A percentile compares a stretch with the other conserved stretches of the same genome.
phyloP scores from a whole-genome alignment of 2,329 filamentous ascomycete genomes.

The Cyanodermella asteris region DNA sequence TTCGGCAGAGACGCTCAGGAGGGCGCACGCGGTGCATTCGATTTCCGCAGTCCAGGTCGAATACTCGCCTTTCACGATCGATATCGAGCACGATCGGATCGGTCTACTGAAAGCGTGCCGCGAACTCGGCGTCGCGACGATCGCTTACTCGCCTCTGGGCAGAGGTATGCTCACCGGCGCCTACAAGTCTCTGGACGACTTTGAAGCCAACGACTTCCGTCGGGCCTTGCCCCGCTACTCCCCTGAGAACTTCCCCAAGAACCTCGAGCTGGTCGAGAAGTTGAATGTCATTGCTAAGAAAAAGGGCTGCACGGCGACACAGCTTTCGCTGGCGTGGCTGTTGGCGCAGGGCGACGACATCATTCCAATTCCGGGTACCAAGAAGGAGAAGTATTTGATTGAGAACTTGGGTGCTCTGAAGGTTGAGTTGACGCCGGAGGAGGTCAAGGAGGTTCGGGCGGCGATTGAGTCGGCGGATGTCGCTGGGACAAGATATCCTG shows the following conservation, averaged over 20 bases:
- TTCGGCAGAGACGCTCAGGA: slow-evolving; percentile 25
- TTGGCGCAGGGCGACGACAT: slow-evolving; percentile 34
- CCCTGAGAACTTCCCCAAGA: slow-evolving; percentile 30
- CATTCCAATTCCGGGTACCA: slow-evolving; percentile 33
- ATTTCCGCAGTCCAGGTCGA: slow-evolving; percentile 33
- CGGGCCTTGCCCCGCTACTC: slow-evolving; percentile 24
- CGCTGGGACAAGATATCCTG: slow-evolving; percentile 1
- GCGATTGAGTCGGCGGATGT: slow-evolving; percentile 1
- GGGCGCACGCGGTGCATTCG: slow-evolving; percentile 27
- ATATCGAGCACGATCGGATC: slow-evolving; percentile 23
- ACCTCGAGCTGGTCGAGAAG: slow-evolving; percentile 28
- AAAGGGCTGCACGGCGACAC: slow-evolving; percentile 32
- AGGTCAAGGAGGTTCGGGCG: slow-evolving; percentile 1
- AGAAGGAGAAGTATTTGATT: slow-evolving; percentile 21
- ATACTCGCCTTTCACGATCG: slow-evolving; percentile 26
- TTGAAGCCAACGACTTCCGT: slow-evolving; percentile 28
- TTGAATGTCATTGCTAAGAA: slow-evolving; percentile 27
- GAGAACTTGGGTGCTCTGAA: slow-evolving; percentile 18
- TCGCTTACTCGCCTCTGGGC: slow-evolving; percentile 18
- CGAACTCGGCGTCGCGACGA: slow-evolving; percentile 20
- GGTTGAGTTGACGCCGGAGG: slow-evolving; percentile 1
- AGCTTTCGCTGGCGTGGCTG: slow-evolving; percentile 43
- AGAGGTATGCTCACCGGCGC: slow-evolving; percentile 34
- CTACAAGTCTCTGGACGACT: slow-evolving; percentile 24
- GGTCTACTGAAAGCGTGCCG: slow-evolving; percentile 23